Base-by-base conservation (phyloP, 1,139 yeast genomes). In the Tardiomyces blankii region DNA sequence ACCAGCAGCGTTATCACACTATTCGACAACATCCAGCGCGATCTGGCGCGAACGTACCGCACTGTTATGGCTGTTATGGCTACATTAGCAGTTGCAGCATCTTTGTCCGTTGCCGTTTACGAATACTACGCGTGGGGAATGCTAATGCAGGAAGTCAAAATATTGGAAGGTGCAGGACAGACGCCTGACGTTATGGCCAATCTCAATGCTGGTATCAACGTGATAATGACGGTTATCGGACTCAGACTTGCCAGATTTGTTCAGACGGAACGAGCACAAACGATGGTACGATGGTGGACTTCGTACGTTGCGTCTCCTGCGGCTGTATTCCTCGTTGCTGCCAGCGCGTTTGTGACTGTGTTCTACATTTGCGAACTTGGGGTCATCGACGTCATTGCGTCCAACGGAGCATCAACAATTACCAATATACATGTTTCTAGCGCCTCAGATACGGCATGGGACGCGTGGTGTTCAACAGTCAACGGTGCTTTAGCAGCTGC, bases 251-350 rank as follows among this genome's bases (percentile, higher is more conserved):
- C 18, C 19, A 12, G 9, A 8, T 9, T 35, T 9, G 11, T 7
- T 7, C 9, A 14, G 3, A 16, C 39, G 18, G 21, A 35, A 6
- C 13, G 11, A 16, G 4, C 7, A 3, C 6, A 13, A 13, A 35
- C 19, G 19, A 35, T 16, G 18, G 39, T 12, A 9, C 39, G 21
- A 9, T 35, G 39, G 39, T 8, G 11, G 5, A 13, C 21, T 2
- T n/a, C 39, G 3, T 35, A 35, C 39, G 39, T 19, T 2, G 33
- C 45, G 11, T 49, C 53, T 1, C 43, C 47, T 7, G 23, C 38
- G 14, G 43, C 47, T 8, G 13, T 46, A 9, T 27, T 30, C 18
- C 14, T 49, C 33, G 35, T 48, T 2, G 33, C 14, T 2, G 28
- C 40, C 2, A 45, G 46, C 16, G 35, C 19, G 4, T 39, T 18